Evolutionary conservation across 352 stramenopile species (phyloP), one percentile per base, ranked within the genome.

Genomic region (Phytophthora pistaciae): DNA sequence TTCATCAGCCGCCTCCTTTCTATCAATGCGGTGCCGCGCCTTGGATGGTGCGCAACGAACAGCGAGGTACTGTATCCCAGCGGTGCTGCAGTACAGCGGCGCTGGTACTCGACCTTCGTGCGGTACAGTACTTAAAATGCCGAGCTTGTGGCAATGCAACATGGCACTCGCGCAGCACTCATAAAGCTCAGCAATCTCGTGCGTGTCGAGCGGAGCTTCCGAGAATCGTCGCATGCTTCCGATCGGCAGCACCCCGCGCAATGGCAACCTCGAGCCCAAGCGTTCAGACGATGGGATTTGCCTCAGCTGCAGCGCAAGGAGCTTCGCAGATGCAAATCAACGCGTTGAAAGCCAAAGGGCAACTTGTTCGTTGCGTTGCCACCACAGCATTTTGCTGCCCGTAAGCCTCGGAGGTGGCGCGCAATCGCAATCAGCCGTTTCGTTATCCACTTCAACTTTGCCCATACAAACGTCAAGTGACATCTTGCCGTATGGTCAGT

Each of bases 401-500:
- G 42, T 31, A 31, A 31, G 27, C 27, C 27, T 29, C 1, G 27
- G 27, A 2, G 27, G 27, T 31, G 27, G 27, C 27, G 27, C 27
- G 27, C 27, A 31, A 31, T 31, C 27, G 42, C 42, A 21, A 49
- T 49, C 42, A 10, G 42, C 14, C 18, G 14, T 21, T n/a, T 21
- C 42, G 42, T 21, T 21, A 49, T 29, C 16, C 5, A 44, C 52
- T 58, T 58, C 52, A 58, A 58, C 25, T 58, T 44, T 16, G 5
- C 3, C 25, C 52, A 46, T 58, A 58, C 27, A 58, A 58, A 58
- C 38, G 3, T 14, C 52, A 58, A 58, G 29, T 58, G 16, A 42
- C 18, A 40, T 10, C n/a, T 31, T 31, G 16, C 11, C 42, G 14
- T 49, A 1, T 11, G 42, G 16, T 23, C 42, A 49, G 42, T 25